Base-by-base conservation (phyloP, 768 basidiomycete genomes). In the Trametes gibbosa region DNA sequence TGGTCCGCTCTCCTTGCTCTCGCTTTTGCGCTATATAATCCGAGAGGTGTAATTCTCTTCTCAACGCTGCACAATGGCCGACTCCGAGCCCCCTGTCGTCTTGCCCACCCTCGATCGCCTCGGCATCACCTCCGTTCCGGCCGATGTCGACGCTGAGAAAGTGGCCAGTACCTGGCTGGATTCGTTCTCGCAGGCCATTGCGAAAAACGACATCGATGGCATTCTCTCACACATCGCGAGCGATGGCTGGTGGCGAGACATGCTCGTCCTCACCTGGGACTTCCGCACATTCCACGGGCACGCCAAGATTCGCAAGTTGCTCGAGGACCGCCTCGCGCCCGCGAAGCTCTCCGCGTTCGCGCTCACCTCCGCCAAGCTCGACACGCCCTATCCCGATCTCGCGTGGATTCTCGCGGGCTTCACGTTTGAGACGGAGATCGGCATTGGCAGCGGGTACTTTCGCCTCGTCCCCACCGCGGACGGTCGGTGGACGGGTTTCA, bases 401-500 rank as follows among this genome's bases (percentile, higher is more conserved):
- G 68, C 64, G 5, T 70, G 71, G 68, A 64, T 71, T 59, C 61
- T 62, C 56, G 64, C 52, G 14, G 63, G 68, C 27, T 77, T 82
- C 70, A 71, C 74, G 21, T 80, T 85, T 64, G 73, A 77, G 58
- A 77, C 73, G 32, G 72, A 64, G n/a, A 65, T 73, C 14, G 79
- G 76, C 0, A 66, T 71, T 46, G 75, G 70, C 37, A 56, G 47
- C 14, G 49, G 81, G 34, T 65, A 85, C 50, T 73, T 80, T 50
- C 78, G 79, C 35, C 70, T 81, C 10, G 76, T 84, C 39, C 81
- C 76, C 14, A 70, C 75, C 24, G 50, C 72, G 32, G 72, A 73
- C 17, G 72, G 75, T 52, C 64, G 64, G 9, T 83, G 82, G 81
- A 78, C 78, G 63, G 79, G 81, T 5, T 75, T 79, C 61, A 72